Evolutionary conservation across 495 filamentous ascomycete genomes (phyloP).

Genomic region (Neurospora sp.): DNA sequence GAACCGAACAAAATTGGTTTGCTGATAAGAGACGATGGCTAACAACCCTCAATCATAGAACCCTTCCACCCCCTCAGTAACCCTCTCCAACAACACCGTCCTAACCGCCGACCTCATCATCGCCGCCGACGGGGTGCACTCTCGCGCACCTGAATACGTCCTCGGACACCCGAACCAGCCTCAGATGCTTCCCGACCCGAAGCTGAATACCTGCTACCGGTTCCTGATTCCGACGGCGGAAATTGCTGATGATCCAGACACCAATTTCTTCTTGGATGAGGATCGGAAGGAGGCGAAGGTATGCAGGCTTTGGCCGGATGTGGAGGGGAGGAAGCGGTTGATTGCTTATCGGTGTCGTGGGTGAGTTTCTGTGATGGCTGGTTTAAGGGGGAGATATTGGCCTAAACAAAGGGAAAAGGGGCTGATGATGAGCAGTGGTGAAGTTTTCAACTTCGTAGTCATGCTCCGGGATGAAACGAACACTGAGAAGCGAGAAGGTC

Average conservation of each 20-base stretch:
- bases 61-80: slow-evolving; percentile 26
- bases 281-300: slow-evolving; percentile 16
- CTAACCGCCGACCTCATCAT: slow-evolving; percentile 35
- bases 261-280: slow-evolving; percentile 17
- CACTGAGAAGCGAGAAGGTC: not conserved
- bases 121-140: slow-evolving; percentile 40
- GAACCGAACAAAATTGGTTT: too few relatives aligned
- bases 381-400: not conserved
- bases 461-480: slow-evolving; percentile 1
- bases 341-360: slow-evolving; percentile 36
- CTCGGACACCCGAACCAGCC: slow-evolving; percentile 14
- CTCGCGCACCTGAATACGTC: slow-evolving; percentile 15
- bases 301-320: slow-evolving; percentile 15
- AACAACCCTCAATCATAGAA: too few relatives aligned
- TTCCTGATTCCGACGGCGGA: slow-evolving; percentile 33
- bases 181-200: slow-evolving; percentile 9
- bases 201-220: slow-evolving; percentile 29
- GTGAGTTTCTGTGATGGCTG: slow-evolving; percentile 6
- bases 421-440: slow-evolving; percentile 7
- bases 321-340: slow-evolving; percentile 19
- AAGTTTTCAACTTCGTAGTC: slow-evolving; percentile 31
- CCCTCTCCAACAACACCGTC: slow-evolving; percentile 25
- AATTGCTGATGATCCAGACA: slow-evolving; percentile 24
- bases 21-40: too few relatives aligned
- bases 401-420: not conserved